A percentile compares a stretch with the other conserved stretches of the same genome.
These are phyloP conservation scores for Prunus yedoensis DNA, from an alignment of 331 rosid genomes.

Conservation along the genomic window DNA sequence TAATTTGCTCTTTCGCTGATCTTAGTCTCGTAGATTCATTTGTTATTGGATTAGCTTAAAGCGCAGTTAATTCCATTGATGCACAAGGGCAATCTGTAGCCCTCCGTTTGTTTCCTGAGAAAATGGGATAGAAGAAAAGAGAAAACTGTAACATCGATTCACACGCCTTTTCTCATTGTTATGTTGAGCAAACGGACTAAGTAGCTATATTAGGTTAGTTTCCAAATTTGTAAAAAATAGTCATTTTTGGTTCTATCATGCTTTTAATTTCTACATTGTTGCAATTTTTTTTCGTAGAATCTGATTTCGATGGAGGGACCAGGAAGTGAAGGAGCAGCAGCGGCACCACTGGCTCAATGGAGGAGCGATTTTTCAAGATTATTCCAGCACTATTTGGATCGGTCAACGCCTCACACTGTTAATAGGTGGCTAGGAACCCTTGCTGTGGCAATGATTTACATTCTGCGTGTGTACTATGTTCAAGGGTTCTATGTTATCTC, in stretches of 20 bases:
- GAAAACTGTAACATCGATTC: neutral
- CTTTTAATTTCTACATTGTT: no score
- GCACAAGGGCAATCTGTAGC: neutral
- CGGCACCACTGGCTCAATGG: slow-evolving; percentile 63
- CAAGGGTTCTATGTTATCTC: slow-evolving; percentile 67
- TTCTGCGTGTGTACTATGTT: slow-evolving; percentile 55
- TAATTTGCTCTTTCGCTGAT: neutral
- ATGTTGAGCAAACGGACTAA: neutral
- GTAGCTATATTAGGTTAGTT: neutral
- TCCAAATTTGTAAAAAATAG: no score
- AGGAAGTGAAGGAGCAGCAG: slow-evolving; percentile 41
- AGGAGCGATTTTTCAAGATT: slow-evolving; percentile 45
- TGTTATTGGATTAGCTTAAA: neutral
- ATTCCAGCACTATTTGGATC: slow-evolving; percentile 69
- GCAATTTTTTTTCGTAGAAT: neutral
- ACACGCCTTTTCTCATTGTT: neutral
- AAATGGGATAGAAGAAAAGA: neutral
- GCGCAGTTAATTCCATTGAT: neutral
- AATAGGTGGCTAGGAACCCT: slow-evolving; percentile 69
- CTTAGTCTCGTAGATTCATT: no score
- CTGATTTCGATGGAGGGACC: slow-evolving; percentile 49
- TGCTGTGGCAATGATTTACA: slow-evolving; percentile 42
- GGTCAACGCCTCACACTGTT: slow-evolving; percentile 59
- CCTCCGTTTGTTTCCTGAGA: neutral
- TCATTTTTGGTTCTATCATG: neutral